These are phyloP conservation scores for Phytopythium aichiense DNA, from an alignment of 352 stramenopile species.

Conservation along the genomic window DNA sequence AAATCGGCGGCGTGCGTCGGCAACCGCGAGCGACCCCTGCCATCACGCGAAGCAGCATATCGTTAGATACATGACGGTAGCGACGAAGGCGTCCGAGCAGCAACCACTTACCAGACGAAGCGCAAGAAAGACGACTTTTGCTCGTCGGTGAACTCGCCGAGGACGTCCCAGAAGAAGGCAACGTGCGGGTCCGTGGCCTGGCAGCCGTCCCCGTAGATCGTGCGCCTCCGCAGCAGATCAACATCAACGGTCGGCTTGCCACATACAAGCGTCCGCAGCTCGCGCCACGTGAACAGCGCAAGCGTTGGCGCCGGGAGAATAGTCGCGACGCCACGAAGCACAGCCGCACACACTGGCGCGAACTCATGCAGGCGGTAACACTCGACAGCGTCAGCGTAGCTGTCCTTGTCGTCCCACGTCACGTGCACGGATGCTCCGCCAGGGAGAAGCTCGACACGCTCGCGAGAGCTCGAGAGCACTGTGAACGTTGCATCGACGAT, in stretches of 20 bases:
- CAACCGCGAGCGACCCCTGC: slow-evolving; percentile 79
- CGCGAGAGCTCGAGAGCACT: slow-evolving; percentile 74
- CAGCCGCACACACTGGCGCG: slow-evolving; percentile 61
- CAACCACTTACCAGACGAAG: slow-evolving; percentile 69
- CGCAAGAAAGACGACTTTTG: slow-evolving; percentile 89
- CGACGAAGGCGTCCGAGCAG: not conserved
- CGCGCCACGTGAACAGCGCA: slow-evolving; percentile 84
- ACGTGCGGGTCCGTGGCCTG: slow-evolving; percentile 84
- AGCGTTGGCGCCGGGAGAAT: slow-evolving; percentile 82
- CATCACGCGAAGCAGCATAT: not conserved
- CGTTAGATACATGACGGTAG: slow-evolving; percentile 1
- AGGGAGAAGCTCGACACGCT: slow-evolving; percentile 78
- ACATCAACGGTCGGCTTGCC: slow-evolving; percentile 89
- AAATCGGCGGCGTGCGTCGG: slow-evolving; percentile 87
- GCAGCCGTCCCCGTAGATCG: slow-evolving; percentile 90
- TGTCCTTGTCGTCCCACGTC: slow-evolving; percentile 87
- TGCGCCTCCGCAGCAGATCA: slow-evolving; percentile 74
- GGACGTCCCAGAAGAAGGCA: slow-evolving; percentile 88
- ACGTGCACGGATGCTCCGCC: slow-evolving; percentile 79
- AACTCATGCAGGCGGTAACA: slow-evolving; percentile 81
- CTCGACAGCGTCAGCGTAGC: slow-evolving; percentile 78
- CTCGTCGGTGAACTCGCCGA: slow-evolving; percentile 83
- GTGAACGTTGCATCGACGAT: slow-evolving; percentile 91
- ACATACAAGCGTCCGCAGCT: slow-evolving; percentile 88
- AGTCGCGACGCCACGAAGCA: slow-evolving; percentile 77